Evolutionary conservation across 2,329 filamentous ascomycete species (phyloP).

Genomic region (Coniella vitis): DNA sequence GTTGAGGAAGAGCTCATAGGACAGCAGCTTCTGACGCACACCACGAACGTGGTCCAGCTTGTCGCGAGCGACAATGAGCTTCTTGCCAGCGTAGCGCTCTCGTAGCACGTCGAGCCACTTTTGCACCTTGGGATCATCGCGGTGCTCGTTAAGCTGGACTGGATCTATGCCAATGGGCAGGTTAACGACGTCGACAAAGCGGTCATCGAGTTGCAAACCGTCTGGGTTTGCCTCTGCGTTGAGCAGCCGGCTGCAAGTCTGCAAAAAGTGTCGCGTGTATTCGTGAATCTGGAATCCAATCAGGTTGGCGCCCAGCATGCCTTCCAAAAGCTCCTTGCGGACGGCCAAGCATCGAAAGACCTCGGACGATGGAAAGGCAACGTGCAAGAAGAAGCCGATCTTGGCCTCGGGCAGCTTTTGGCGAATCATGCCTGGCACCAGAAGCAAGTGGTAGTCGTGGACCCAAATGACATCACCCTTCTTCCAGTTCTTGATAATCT

Average conservation of each 20-base stretch:
- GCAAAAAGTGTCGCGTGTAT: conserved; percentile 88
- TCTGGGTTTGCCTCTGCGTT: conserved; percentile 85
- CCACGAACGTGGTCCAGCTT: conserved; percentile 91
- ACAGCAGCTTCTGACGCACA: conserved; percentile 85
- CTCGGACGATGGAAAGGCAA: conserved; percentile 91
- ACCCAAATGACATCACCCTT: conserved; percentile 89
- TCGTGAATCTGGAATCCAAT: conserved; percentile 92
- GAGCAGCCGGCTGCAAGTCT: conserved; percentile 87
- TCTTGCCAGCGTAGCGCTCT: conserved; percentile 81
- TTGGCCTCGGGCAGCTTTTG: conserved; percentile 87
- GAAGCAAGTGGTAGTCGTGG: conserved; percentile 87
- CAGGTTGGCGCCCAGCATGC: conserved; percentile 87
- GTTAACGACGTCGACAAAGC: conserved; percentile 82
- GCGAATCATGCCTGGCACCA: conserved; percentile 84
- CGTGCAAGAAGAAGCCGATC: conserved; percentile 93
- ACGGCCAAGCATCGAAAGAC: conserved; percentile 89
- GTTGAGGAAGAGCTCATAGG: conserved; percentile 90
- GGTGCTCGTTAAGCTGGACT: conserved; percentile 62
- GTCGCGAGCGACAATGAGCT: conserved; percentile 85
- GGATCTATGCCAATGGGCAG: conserved; percentile 90
- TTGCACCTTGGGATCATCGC: conserved; percentile 64
- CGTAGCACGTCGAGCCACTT: conserved; percentile 75
- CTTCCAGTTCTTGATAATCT: conserved; percentile 88
- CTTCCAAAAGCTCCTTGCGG: conserved; percentile 79
- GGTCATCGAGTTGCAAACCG: conserved; percentile 83